phyloP scores from a whole-genome alignment of 2,329 filamentous ascomycete species.

The Paraphaeosphaeria sporulosa region DNA sequence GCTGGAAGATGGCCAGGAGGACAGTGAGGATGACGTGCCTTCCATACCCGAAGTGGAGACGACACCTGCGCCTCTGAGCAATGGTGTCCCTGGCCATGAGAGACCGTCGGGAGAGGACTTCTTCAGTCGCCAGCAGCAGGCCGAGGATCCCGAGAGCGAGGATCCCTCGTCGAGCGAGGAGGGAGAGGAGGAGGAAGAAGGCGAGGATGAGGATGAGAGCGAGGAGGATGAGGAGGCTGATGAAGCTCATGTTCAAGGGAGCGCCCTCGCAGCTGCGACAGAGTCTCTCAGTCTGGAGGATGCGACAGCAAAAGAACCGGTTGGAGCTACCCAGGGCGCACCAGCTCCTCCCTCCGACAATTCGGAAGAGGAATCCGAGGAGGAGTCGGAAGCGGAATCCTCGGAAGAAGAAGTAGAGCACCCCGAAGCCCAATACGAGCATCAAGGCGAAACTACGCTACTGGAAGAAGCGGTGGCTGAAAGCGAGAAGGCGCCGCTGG shows the following conservation, averaged over 20 bases:
- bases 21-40: conserved; percentile 24
- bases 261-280: conserved; percentile 25
- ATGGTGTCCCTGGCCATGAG: conserved; percentile 17
- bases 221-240: conserved; percentile 13
- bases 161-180: conserved; percentile 12
- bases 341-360: conserved; percentile 1
- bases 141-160: conserved; percentile 16
- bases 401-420: conserved; percentile 21
- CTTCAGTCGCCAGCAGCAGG: conserved; percentile 40
- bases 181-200: conserved; percentile 6
- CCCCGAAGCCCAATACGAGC: conserved; percentile 52
- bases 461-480: conserved; percentile 57
- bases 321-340: conserved; percentile 21
- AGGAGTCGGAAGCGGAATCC: conserved; percentile 9
- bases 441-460: conserved; percentile 55
- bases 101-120: conserved; percentile 44
- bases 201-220: conserved; percentile 9
- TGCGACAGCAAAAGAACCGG: conserved; percentile 20
- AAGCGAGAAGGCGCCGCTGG: conserved; percentile 50
- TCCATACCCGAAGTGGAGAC: conserved; percentile 14
- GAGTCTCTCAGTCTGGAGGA: conserved; percentile 28
- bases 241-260: conserved; percentile 19
- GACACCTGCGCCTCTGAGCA: conserved; percentile 12
- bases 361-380: conserved; percentile 6
- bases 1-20: conserved; percentile 25